Evolutionary conservation across 169 alveolate species (phyloP).

Genomic region (Sarcocystis neurona): DNA sequence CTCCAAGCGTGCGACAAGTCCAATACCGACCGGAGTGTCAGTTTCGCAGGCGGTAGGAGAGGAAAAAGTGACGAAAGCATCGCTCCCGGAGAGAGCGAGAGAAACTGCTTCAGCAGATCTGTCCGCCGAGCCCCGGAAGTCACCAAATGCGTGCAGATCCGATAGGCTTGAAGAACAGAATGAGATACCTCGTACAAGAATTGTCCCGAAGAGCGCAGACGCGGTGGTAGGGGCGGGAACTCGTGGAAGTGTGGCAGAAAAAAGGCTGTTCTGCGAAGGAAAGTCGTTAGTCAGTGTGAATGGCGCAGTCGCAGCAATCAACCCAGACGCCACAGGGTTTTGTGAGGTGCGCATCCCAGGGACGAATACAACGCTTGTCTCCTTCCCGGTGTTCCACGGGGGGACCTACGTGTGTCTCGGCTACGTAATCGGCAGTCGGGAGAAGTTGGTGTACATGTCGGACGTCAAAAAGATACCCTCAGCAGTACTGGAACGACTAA

Average conservation of each 20-base stretch:
- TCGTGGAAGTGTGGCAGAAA: constrained; percentile 30
- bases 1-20: not conserved
- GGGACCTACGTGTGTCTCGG: constrained; percentile 56
- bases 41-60: no score
- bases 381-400: constrained; percentile 64
- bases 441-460: constrained; percentile 37
- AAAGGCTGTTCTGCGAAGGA: not conserved
- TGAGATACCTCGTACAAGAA: no score
- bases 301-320: no score
- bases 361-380: not conserved
- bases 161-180: no score
- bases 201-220: no score
- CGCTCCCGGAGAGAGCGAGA: no score
- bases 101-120: no score
- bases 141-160: no score
- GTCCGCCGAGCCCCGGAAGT: no score
- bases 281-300: no score
- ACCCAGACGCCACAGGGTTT: constrained; percentile 17
- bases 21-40: not conserved
- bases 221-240: no score
- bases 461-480: constrained; percentile 61
- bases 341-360: not conserved
- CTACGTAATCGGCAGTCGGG: not conserved
- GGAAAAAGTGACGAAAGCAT: no score
- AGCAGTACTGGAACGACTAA: constrained; percentile 30